Conservation (phyloP, 2,329 filamentous ascomycete genomes). For the Acrocalymma vagum region DNA sequence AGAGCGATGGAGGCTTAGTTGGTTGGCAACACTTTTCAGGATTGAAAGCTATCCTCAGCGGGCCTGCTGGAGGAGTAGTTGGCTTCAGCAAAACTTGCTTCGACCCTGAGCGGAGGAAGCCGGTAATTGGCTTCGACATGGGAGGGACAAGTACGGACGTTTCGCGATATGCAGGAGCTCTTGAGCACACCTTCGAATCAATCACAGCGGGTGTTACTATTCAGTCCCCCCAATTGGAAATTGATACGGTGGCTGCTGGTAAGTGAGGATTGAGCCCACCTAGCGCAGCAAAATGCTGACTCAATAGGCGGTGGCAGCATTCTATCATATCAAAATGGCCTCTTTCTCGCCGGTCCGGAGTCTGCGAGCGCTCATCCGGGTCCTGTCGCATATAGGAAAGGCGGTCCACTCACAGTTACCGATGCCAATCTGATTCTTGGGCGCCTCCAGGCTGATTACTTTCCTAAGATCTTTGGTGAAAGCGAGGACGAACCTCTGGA, state of each 20-base stretch:
- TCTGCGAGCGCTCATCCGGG: slow-evolving; percentile 47
- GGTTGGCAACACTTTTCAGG: slow-evolving; percentile 36
- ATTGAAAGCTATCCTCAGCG: slow-evolving; percentile 39
- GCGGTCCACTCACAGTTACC: slow-evolving; percentile 44
- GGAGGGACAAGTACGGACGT: slow-evolving; percentile 44
- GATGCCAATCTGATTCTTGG: slow-evolving; percentile 46
- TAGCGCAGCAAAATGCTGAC: too few species aligned
- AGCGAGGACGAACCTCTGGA: slow-evolving; percentile 50
- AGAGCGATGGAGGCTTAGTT: slow-evolving; percentile 42
- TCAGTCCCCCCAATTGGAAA: slow-evolving; percentile 40
- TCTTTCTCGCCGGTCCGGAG: slow-evolving; percentile 31
- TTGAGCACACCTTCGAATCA: slow-evolving; percentile 41
- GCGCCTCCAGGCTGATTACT: slow-evolving; percentile 36
- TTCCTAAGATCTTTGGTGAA: slow-evolving; percentile 44
- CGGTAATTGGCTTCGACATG: slow-evolving; percentile 41
- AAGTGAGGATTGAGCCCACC: too few species aligned
- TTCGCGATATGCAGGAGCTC: slow-evolving; percentile 39
- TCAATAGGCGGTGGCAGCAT: slow-evolving; percentile 55
- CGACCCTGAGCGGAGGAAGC: slow-evolving; percentile 26
- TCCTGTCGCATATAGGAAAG: slow-evolving; percentile 45
- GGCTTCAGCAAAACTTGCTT: slow-evolving; percentile 42
- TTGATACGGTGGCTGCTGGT: slow-evolving; percentile 50
- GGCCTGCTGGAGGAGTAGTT: slow-evolving; percentile 47
- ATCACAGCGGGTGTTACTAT: slow-evolving; percentile 41
- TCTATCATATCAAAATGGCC: slow-evolving; percentile 30